A percentile compares a stretch with the other conserved stretches of the same genome.
Evolutionary conservation across 345 rosid species (phyloP).

Genomic region (Eutrema yunnanense): DNA sequence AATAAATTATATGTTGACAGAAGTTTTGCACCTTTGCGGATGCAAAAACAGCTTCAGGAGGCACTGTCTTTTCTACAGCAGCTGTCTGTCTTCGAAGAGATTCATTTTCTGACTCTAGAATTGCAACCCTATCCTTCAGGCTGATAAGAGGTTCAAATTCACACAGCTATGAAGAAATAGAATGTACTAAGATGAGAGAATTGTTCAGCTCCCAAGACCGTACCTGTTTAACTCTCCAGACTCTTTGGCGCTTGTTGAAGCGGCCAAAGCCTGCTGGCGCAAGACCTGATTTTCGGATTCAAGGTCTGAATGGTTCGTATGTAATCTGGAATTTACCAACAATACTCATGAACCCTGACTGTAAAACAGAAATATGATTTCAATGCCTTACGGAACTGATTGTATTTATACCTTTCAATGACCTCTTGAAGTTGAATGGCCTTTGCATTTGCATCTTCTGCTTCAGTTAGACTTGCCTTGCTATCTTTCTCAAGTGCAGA

Average conservation of each 20-base stretch:
- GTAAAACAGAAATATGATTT: background rate
- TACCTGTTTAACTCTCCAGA: constrained; percentile 43
- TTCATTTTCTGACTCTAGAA: constrained; percentile 48
- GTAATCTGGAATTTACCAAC: constrained; percentile 36
- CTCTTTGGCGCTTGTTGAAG: constrained; percentile 37
- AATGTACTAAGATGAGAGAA: background rate
- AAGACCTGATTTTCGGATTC: constrained; percentile 69
- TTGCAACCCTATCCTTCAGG: constrained; percentile 37
- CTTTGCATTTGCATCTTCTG: constrained; percentile 49
- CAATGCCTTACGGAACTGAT: background rate
- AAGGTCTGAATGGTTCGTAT: constrained; percentile 43
- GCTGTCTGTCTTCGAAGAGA: constrained; percentile 33
- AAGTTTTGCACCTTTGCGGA: constrained; percentile 32
- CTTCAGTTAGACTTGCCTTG: constrained; percentile 36
- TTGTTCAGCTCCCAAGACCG: background rate
- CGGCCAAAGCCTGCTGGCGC: constrained; percentile 56
- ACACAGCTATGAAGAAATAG: background rate
- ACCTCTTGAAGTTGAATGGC: constrained; percentile 40
- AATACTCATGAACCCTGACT: background rate
- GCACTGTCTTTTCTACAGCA: constrained; percentile 28
- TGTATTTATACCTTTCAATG: constrained; percentile 41
- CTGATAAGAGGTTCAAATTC: constrained; percentile 27
- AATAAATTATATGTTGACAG: background rate
- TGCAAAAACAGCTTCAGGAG: constrained; percentile 23
- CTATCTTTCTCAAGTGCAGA: constrained; percentile 38